Conservation (phyloP, 176 grass and related monocot genomes). For the Aegilops bicornis region DNA sequence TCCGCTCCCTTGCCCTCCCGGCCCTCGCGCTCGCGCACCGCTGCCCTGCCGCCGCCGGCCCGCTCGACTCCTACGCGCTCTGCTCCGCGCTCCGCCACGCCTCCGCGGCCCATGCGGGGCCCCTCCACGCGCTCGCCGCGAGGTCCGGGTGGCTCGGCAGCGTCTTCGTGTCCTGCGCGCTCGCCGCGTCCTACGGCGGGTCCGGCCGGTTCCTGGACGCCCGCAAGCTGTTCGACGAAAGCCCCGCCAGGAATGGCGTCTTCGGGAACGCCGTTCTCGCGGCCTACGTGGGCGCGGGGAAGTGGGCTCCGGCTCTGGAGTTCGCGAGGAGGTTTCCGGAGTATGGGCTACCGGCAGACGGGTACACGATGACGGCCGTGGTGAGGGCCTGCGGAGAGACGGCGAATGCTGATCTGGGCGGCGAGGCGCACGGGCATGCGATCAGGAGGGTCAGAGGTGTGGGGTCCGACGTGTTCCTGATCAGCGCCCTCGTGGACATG, state of each 20-base stretch:
- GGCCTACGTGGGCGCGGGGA: slow-evolving; percentile 32
- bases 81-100: slow-evolving; percentile 44
- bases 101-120: background rate
- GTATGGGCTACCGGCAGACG: slow-evolving; percentile 17
- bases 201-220: slow-evolving; percentile 30
- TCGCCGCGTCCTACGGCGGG: slow-evolving; percentile 50
- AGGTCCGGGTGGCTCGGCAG: slow-evolving; percentile 56
- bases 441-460: slow-evolving; percentile 25
- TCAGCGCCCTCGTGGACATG: slow-evolving; percentile 53
- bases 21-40: slow-evolving; percentile 48
- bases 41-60: slow-evolving; percentile 17
- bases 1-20: slow-evolving; percentile 34
- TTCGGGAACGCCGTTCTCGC: slow-evolving; percentile 54
- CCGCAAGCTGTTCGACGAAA: slow-evolving; percentile 63
- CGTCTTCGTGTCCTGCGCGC: slow-evolving; percentile 61
- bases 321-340: slow-evolving; percentile 39
- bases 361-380: slow-evolving; percentile 50
- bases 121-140: slow-evolving; percentile 39
- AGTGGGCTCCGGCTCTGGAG: slow-evolving; percentile 26
- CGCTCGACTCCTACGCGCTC: slow-evolving; percentile 64
- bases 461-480: slow-evolving; percentile 41
- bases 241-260: slow-evolving; percentile 41
- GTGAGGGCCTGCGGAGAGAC: slow-evolving; percentile 46
- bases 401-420: slow-evolving; percentile 7
- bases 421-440: slow-evolving; percentile 42